Evolutionary conservation across 345 rosid genomes (phyloP), one percentile per base, ranked within the genome.

Genomic region (Turnera subulata): DNA sequence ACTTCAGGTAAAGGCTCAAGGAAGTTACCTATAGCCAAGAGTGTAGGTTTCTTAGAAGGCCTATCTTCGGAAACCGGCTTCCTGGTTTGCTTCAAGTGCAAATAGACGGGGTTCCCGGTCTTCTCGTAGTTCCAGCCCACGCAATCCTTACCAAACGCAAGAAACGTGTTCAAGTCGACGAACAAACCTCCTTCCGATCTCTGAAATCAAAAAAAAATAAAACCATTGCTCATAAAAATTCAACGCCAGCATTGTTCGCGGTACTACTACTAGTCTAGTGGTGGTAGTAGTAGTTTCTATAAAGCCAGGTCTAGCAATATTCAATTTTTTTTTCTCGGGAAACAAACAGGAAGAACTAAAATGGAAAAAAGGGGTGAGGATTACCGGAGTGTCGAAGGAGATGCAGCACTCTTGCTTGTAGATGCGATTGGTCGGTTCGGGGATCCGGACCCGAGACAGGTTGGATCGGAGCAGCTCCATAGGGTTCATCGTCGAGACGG

Each of bases 331-430:
- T 60, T 48, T 37, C 55, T 10, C 22, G 35, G 23, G 32, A 60
- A 67, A 5, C 39, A 56, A 65, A 53, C 24, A 20, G 61, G 48
- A 49, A 25, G 12, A 22, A 25, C 29, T 21, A 16, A 43, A 23
- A n/a, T 50, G 22, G 32, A 23, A 24, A 40, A 40, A 4, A 29
- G 35, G 33, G 24, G 55, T 3, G 23, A 37, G 46, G 5, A 63
- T 19, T 78, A 94, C 97, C 81, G 91, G 95, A 71, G 95, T 72
- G 48, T 85, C 99, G 75, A 87, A 94, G 64, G 97, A 82, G 83
- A 90, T 52, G 80, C 97, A 85, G 75, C 99, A 94, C 77, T 94
- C 97, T 13, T 88, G 89, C 73, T 94, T 94, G 86, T 84, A 94
- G 84, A 88, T 79, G 64, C 97, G 99, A 56, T 85, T 87, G 46